Percentiles rank a stretch among this genome's conserved stretches.
Conservation (phyloP, 768 basidiomycete genomes). For the Erythrobasidium yunnanense region DNA sequence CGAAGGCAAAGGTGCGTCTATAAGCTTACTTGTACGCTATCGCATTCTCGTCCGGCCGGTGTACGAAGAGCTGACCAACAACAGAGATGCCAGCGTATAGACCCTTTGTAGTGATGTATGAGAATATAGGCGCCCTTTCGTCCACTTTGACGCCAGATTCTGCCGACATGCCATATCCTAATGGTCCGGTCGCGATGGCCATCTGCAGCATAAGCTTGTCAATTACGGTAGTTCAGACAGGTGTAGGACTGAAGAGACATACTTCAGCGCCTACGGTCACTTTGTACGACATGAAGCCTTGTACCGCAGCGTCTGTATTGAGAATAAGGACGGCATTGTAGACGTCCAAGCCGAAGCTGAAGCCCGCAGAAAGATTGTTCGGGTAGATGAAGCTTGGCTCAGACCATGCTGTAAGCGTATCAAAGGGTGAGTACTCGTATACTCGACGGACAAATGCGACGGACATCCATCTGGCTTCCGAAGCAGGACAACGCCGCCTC, state of each 20-base stretch:
- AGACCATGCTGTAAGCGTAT: constrained; percentile 29
- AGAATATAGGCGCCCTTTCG: constrained; percentile 33
- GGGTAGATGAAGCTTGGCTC: constrained; percentile 35
- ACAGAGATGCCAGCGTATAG: constrained; percentile 38
- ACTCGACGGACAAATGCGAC: background rate
- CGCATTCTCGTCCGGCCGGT: constrained; percentile 34
- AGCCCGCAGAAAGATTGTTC: constrained; percentile 36
- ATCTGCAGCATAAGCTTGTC: no score
- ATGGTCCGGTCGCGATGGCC: constrained; percentile 34
- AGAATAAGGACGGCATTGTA: constrained; percentile 35
- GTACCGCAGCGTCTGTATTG: constrained; percentile 33
- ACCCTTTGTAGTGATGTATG: constrained; percentile 30
- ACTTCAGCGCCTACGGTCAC: constrained; percentile 32
- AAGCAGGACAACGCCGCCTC: constrained; percentile 30
- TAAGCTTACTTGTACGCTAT: background rate
- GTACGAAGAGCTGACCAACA: constrained; percentile 33
- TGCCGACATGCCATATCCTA: constrained; percentile 29
- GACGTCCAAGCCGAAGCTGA: constrained; percentile 32
- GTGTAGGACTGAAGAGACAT: no score
- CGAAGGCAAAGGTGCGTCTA: background rate
- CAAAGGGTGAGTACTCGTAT: background rate
- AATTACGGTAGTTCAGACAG: no score
- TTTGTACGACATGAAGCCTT: constrained; percentile 36
- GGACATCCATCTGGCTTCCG: constrained; percentile 29
- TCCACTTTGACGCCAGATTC: constrained; percentile 30